Base-by-base conservation (phyloP, 305 asterid genomes). In the Fraxinus sp. region DNA sequence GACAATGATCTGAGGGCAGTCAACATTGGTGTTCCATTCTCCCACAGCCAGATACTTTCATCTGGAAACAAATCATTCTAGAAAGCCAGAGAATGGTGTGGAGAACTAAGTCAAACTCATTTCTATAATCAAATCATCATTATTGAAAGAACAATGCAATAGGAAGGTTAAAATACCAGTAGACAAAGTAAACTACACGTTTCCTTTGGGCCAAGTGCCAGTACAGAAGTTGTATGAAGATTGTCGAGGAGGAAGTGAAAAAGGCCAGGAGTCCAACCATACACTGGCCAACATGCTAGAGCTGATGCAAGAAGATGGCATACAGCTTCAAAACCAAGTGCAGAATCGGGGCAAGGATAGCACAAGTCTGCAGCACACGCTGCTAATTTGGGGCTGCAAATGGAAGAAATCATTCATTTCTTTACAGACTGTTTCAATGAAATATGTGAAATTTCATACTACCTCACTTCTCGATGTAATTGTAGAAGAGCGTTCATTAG, bases 121-220 rank as follows among this genome's bases (percentile, higher is more conserved):
- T 74, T 83, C 78, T 64, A 72, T 74, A 74, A 81, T 68, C 80
- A 57, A 78, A 86, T 66, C 20, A 46, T 24, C 76, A 75, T 30
- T 8, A 62, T 36, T 66, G 73, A 73, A 84, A 83, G 80, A 81
- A 33, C 26, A 64, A 81, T 39, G 74, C 71, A 73, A 85, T 80
- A 72, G 81, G 44, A 77, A 86, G 78, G 79, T 52, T 41, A 77
- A 84, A 95, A 46, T 91, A 96, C 99, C 93, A 96, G 89, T 73
- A 96, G 86, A 85, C 93, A 92, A 86, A 96, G 88, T 80, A 96
- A 88, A 90, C 99, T 93, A 90, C 97, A 93, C 35, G 89, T 91
- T 87, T 96, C 99, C 87, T 96, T 94, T 24, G 99, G 99, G 78
- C 98, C 99, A 86, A 96, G 80, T 16, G 94, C 96, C 90, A 96